These are phyloP conservation scores for Prunella vulgaris DNA, from an alignment of 257 asterid genomes.

Conservation along the genomic window DNA sequence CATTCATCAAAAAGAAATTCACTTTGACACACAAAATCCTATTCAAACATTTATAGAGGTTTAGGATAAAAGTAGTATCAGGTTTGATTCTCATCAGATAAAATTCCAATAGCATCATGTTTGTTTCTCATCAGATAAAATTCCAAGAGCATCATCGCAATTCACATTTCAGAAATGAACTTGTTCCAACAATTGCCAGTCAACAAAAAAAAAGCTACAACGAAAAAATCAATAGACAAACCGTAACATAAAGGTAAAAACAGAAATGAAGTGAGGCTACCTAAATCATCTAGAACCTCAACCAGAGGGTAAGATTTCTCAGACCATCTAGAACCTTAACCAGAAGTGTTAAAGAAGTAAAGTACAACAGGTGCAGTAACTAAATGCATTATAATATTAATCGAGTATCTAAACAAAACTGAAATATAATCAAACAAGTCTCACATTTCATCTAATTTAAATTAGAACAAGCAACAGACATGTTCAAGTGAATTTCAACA, in stretches of 20 bases:
- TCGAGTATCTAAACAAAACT: neutral
- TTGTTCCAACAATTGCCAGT: conserved; percentile 10
- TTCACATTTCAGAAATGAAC: conserved; percentile 16
- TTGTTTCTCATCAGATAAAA: no score
- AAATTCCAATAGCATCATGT: no score
- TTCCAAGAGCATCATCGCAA: neutral
- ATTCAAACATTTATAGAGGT: neutral
- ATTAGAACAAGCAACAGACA: conserved; percentile 1
- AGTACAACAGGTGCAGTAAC: neutral
- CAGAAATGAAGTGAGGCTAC: neutral
- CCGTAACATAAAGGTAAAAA: neutral
- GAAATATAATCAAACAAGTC: neutral
- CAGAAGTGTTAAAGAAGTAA: no score
- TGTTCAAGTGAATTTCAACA: neutral
- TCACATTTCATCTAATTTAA: conserved; percentile 12
- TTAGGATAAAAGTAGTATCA: neutral
- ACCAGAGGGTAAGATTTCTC: conserved; percentile 17
- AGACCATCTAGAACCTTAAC: no score
- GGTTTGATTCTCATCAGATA: neutral
- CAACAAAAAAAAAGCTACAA: neutral
- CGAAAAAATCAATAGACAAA: neutral
- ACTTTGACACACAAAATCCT: neutral
- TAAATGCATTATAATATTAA: neutral
- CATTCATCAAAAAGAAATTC: neutral
- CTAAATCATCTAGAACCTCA: conserved; percentile 5